These are phyloP conservation scores for Myxozyma vanderwaltii DNA, from an alignment of 805 yeast species.

Conservation along the genomic window DNA sequence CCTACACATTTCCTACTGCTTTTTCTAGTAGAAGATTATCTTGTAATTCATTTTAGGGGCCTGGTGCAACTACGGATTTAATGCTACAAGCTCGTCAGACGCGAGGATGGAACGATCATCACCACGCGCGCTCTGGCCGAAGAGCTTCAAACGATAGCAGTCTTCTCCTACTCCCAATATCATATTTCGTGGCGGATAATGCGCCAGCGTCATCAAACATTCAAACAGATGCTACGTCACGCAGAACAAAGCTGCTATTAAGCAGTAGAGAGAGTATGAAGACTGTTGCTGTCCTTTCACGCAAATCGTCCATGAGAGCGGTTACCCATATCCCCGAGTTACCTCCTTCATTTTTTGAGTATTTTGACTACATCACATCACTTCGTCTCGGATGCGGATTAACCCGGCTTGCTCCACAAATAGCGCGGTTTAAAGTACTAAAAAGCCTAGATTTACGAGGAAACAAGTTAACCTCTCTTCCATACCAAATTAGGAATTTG, in stretches of 20 bases:
- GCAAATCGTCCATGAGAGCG: conserved; percentile 10
- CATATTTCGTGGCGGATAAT: conserved; percentile 3
- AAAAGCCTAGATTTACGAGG: conserved; percentile 20
- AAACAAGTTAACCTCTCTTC: conserved; percentile 21
- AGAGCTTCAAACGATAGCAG: conserved; percentile 9
- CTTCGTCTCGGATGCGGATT: conserved; percentile 27
- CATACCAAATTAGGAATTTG: conserved; percentile 19
- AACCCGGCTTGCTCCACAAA: conserved; percentile 28
- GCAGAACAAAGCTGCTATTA: conserved; percentile 13
- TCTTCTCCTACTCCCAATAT: conserved; percentile 10
- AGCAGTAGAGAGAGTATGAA: conserved; percentile 12
- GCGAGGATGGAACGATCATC: conserved; percentile 9
- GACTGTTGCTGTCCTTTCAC: conserved; percentile 21
- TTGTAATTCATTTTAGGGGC: too few species aligned
- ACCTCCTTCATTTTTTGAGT: conserved; percentile 28
- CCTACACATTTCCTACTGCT: too few species aligned
- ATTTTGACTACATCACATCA: conserved; percentile 19
- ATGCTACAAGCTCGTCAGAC: conserved; percentile 19
- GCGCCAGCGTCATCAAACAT: background rate
- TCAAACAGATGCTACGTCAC: background rate
- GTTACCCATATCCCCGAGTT: conserved; percentile 26
- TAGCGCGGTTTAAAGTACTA: conserved; percentile 18
- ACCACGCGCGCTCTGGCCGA: conserved; percentile 16
- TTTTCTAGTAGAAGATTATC: too few species aligned
- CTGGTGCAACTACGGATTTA: too few species aligned